Evolutionary conservation across 805 yeast species (phyloP).

Genomic region (Tetrapisispora arboricola): DNA sequence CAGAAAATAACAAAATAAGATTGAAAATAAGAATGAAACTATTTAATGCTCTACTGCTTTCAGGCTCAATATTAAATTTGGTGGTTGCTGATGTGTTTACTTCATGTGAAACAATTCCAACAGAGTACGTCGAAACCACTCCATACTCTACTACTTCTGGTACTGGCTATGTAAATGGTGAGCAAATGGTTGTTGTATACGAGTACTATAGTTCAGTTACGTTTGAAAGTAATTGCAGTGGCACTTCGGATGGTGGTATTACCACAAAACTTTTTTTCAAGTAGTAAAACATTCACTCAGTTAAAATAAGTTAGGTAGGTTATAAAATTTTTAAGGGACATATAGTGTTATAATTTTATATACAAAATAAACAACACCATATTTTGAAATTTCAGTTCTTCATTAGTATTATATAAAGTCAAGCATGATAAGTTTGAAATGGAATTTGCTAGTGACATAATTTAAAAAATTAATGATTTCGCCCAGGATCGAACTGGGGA

Average conservation of each 20-base stretch:
- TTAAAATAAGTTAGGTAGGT: too few relatives aligned
- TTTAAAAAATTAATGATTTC: conserved; percentile 64
- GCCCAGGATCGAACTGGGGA: conserved; percentile 99
- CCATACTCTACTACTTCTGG: conserved; percentile 18
- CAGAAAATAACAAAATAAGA: too few relatives aligned
- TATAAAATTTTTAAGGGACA: too few relatives aligned
- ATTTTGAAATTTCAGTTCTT: too few relatives aligned
- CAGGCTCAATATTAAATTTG: neutral
- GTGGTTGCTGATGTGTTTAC: neutral
- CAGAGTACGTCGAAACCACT: conserved; percentile 16
- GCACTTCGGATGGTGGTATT: neutral
- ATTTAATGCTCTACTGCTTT: neutral
- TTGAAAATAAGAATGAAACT: neutral
- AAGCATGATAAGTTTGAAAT: too few relatives aligned
- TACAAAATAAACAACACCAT: too few relatives aligned
- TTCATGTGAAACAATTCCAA: conserved; percentile 9
- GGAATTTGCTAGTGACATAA: too few relatives aligned
- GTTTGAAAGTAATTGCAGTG: conserved; percentile 16
- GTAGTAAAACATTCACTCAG: neutral
- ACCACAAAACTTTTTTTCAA: neutral
- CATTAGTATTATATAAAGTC: too few relatives aligned
- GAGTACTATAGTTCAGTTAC: conserved; percentile 19
- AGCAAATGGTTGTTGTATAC: conserved; percentile 11
- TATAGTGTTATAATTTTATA: too few relatives aligned
- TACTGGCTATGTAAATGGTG: conserved; percentile 12